These are phyloP conservation scores for Sungouiella thailandica DNA, from an alignment of 805 yeast genomes.

Conservation along the genomic window DNA sequence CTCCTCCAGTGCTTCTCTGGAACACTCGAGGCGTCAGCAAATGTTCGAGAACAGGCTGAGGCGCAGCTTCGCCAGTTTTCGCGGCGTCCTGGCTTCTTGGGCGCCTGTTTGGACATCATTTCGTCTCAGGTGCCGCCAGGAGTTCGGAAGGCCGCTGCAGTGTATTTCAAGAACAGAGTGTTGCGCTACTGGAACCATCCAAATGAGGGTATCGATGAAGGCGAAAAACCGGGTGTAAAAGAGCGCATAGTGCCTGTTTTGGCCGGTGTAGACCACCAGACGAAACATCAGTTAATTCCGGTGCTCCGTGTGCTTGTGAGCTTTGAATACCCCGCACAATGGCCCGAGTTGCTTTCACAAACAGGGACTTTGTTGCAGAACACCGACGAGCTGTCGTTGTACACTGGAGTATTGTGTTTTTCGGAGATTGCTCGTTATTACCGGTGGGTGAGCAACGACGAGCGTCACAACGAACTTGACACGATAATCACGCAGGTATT, in stretches of 20 bases:
- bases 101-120: conserved; percentile 77
- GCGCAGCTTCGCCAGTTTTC: conserved; percentile 54
- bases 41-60: conserved; percentile 66
- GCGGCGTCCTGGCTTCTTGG: conserved; percentile 63
- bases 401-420: conserved; percentile 68
- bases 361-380: conserved; percentile 29
- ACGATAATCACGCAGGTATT: conserved; percentile 52
- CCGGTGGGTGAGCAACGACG: conserved; percentile 62
- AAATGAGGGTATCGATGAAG: conserved; percentile 45
- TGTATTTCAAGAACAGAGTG: conserved; percentile 76
- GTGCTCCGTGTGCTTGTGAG: conserved; percentile 36
- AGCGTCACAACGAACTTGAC: conserved; percentile 24
- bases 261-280: conserved; percentile 30
- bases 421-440: conserved; percentile 65
- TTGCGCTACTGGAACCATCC: conserved; percentile 52
- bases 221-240: conserved; percentile 70
- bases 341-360: conserved; percentile 31
- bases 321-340: conserved; percentile 30
- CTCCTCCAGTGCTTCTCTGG: conserved; percentile 75
- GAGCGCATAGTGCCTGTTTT: conserved; percentile 65
- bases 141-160: conserved; percentile 69
- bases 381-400: conserved; percentile 28
- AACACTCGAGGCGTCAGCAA: conserved; percentile 65
- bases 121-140: conserved; percentile 37
- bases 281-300: conserved; percentile 36